These are phyloP conservation scores for Ichthyophthirius multifiliis DNA, from an alignment of 169 alveolate genomes.

Conservation along the genomic window DNA sequence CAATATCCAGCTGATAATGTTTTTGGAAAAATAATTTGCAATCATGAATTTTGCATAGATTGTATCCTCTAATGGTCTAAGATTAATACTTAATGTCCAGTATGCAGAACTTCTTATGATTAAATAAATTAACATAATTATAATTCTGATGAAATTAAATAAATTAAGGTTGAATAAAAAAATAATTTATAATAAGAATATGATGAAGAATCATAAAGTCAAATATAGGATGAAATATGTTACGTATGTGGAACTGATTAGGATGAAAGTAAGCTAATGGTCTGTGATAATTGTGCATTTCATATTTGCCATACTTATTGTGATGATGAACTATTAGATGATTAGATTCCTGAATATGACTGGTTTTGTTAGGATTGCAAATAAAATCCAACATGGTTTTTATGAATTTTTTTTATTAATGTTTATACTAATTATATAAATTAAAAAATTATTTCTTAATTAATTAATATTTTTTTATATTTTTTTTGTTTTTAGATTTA, in stretches of 20 bases:
- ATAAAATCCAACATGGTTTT: not conserved
- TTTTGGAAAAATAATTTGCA: not conserved
- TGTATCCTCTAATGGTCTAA: slow-evolving; percentile 3
- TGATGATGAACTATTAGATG: slow-evolving; percentile 8
- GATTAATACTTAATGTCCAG: slow-evolving; percentile 2
- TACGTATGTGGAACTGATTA: not conserved
- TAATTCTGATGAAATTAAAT: not conserved
- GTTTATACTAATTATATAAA: too few relatives aligned
- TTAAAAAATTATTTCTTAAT: too few relatives aligned
- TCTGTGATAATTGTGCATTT: not conserved
- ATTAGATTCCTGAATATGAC: not conserved
- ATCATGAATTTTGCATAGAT: slow-evolving; percentile 8
- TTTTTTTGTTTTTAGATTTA: too few relatives aligned
- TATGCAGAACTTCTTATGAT: not conserved
- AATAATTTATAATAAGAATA: not conserved
- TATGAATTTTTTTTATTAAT: too few relatives aligned
- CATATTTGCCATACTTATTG: slow-evolving; percentile 4
- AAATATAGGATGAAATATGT: not conserved
- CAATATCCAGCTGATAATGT: not conserved
- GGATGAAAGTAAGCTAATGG: not conserved
- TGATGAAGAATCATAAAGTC: not conserved
- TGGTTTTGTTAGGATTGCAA: slow-evolving; percentile 8
- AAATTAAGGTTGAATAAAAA: not conserved
- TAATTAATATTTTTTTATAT: too few relatives aligned
- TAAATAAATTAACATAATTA: not conserved